These are phyloP conservation scores for Penicillium salamii DNA, from an alignment of 495 filamentous ascomycete genomes.

Conservation along the genomic window DNA sequence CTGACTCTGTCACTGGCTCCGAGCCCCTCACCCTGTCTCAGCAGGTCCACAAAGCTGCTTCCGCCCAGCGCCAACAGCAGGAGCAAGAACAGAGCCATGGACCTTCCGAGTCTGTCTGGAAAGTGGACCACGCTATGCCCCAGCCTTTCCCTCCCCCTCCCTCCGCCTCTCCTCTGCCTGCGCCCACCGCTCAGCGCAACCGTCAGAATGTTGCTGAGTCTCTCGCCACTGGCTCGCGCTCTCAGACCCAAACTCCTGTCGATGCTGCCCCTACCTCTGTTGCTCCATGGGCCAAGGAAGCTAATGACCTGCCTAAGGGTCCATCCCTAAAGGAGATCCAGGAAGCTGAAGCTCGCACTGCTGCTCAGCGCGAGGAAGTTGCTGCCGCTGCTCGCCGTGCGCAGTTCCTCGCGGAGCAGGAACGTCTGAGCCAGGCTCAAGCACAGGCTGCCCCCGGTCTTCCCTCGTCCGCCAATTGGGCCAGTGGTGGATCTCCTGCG, in stretches of 20 bases:
- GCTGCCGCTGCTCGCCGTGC: constrained; percentile 78
- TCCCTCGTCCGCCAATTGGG: constrained; percentile 90
- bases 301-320: constrained; percentile 72
- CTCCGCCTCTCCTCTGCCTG: constrained; percentile 76
- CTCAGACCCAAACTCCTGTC: constrained; percentile 69
- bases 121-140: constrained; percentile 61
- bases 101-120: constrained; percentile 59
- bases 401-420: constrained; percentile 67
- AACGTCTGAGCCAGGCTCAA: constrained; percentile 69
- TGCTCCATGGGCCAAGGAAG: constrained; percentile 92
- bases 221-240: constrained; percentile 67
- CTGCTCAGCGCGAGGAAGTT: constrained; percentile 83
- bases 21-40: constrained; percentile 71
- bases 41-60: constrained; percentile 79
- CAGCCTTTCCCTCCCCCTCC: constrained; percentile 75
- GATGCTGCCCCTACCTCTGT: constrained; percentile 64
- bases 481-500: constrained; percentile 63
- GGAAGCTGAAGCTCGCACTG: constrained; percentile 88
- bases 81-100: constrained; percentile 33
- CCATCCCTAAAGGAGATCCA: constrained; percentile 97
- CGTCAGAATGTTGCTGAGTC: constrained; percentile 80
- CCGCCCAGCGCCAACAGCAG: constrained; percentile 62
- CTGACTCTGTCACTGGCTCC: constrained; percentile 18
- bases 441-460: constrained; percentile 64
- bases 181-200: constrained; percentile 81